phyloP scores from a whole-genome alignment of 129 eudicot genomes.

The Saussurea involucrata region DNA sequence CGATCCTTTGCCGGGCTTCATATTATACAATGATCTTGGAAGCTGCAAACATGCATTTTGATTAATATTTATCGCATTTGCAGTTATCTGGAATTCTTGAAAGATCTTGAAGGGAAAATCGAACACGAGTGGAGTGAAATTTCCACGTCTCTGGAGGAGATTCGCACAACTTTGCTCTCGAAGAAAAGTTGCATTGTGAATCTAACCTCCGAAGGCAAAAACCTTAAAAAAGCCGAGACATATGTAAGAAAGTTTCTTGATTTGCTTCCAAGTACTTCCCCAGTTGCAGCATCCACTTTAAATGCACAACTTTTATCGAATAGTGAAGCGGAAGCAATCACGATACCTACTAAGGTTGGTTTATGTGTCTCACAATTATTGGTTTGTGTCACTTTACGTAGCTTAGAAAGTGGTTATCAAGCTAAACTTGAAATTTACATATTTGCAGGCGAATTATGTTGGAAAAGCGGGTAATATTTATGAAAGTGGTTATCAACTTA shows the following conservation, averaged over 20 bases:
- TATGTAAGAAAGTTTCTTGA: slow-evolving; percentile 56
- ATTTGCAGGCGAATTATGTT: slow-evolving; percentile 66
- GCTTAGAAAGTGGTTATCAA: too few relatives aligned
- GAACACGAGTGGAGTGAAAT: slow-evolving; percentile 70
- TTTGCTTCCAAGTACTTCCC: slow-evolving; percentile 54
- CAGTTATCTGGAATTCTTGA: slow-evolving; percentile 78
- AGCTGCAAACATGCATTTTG: background rate
- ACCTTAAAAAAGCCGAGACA: slow-evolving; percentile 52
- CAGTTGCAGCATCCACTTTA: slow-evolving; percentile 43
- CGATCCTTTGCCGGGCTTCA: too few relatives aligned
- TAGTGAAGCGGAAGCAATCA: slow-evolving; percentile 65
- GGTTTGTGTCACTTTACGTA: background rate
- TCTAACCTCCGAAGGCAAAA: slow-evolving; percentile 78
- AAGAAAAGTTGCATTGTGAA: slow-evolving; percentile 63
- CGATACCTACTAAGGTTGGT: slow-evolving; percentile 82
- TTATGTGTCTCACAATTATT: background rate
- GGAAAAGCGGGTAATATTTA: slow-evolving; percentile 88
- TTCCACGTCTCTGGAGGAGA: slow-evolving; percentile 73
- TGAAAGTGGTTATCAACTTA: slow-evolving; percentile 68
- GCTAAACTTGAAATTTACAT: background rate
- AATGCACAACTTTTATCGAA: slow-evolving; percentile 45
- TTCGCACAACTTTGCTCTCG: slow-evolving; percentile 55
- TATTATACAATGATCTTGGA: background rate
- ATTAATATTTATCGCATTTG: slow-evolving; percentile 14
- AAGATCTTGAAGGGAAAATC: slow-evolving; percentile 56